Evolutionary conservation across 371 early-diverging fungal genomes (phyloP).

Genomic region (Nosema muscidifuracis): DNA sequence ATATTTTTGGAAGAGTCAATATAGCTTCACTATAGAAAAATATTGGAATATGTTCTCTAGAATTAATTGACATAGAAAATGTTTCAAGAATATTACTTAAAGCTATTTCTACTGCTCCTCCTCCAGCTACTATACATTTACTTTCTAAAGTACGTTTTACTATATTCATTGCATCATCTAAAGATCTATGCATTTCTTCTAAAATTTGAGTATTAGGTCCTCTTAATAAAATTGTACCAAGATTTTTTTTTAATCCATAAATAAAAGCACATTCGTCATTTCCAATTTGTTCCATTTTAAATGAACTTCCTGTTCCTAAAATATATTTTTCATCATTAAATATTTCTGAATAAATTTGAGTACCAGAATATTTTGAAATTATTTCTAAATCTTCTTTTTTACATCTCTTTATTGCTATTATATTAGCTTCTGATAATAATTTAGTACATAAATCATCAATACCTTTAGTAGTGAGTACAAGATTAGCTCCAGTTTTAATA

Average conservation of each 20-base stretch:
- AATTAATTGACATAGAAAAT: slow-evolving; percentile 73
- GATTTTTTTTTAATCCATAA: slow-evolving; percentile 74
- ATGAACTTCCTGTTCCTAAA: slow-evolving; percentile 84
- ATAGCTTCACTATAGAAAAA: slow-evolving; percentile 92
- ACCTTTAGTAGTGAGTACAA: slow-evolving; percentile 94
- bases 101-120: slow-evolving; percentile 95
- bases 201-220: slow-evolving; percentile 83
- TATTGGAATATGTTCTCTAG: slow-evolving; percentile 89
- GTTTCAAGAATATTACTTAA: slow-evolving; percentile 92
- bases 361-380: slow-evolving; percentile 91
- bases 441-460: slow-evolving; percentile 96
- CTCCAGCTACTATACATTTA: slow-evolving; percentile 92
- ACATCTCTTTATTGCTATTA: slow-evolving; percentile 87
- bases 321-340: background rate
- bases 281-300: slow-evolving; percentile 64
- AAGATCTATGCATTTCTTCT: slow-evolving; percentile 96
- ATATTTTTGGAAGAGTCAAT: slow-evolving; percentile 87
- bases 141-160: slow-evolving; percentile 94
- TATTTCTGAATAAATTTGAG: slow-evolving; percentile 78
- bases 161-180: slow-evolving; percentile 92
- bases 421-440: slow-evolving; percentile 82
- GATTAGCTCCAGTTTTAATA: slow-evolving; percentile 86
- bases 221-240: slow-evolving; percentile 82
- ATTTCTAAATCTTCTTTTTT: slow-evolving; percentile 91
- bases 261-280: slow-evolving; percentile 94